phyloP scores from a whole-genome alignment of 371 early-diverging fungal species.

The Massospora cicadina region DNA sequence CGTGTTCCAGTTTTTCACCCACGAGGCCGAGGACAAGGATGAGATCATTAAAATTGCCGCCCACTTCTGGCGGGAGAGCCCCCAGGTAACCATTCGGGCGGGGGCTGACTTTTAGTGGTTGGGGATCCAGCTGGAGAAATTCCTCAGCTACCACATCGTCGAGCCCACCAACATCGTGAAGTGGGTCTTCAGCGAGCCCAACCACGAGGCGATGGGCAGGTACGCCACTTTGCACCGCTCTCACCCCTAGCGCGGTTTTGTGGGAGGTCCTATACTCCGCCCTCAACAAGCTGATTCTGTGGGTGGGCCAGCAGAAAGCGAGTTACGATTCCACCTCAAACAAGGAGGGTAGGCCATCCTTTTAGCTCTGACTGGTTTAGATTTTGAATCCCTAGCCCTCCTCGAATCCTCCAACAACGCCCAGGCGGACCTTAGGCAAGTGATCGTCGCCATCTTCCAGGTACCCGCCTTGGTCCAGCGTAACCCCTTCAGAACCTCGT shows the following conservation, averaged over 20 bases:
- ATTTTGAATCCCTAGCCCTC: background rate
- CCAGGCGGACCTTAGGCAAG: background rate
- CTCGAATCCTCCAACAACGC: background rate
- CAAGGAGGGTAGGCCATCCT: background rate
- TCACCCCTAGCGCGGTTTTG: background rate
- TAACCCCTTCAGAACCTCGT: background rate
- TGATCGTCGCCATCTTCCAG: background rate
- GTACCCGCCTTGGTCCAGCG: background rate
- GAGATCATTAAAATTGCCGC: constrained; percentile 59
- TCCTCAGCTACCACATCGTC: constrained; percentile 80
- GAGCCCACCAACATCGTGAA: constrained; percentile 60
- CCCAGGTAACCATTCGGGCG: constrained; percentile 27
- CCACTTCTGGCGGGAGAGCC: constrained; percentile 65
- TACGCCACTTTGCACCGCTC: background rate
- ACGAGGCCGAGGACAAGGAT: constrained; percentile 30
- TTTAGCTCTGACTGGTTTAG: background rate
- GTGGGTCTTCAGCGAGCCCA: constrained; percentile 44
- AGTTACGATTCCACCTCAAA: background rate
- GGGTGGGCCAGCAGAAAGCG: background rate
- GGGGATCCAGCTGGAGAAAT: constrained; percentile 74
- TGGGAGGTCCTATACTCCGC: constrained; percentile 8
- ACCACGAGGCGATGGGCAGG: background rate
- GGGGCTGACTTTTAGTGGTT: constrained; percentile 29
- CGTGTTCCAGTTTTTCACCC: constrained; percentile 40
- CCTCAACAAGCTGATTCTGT: background rate